A percentile compares a stretch with the other conserved stretches of the same genome.
Evolutionary conservation across 2,329 filamentous ascomycete genomes (phyloP).

Genomic region (Aspergillus flavus): DNA sequence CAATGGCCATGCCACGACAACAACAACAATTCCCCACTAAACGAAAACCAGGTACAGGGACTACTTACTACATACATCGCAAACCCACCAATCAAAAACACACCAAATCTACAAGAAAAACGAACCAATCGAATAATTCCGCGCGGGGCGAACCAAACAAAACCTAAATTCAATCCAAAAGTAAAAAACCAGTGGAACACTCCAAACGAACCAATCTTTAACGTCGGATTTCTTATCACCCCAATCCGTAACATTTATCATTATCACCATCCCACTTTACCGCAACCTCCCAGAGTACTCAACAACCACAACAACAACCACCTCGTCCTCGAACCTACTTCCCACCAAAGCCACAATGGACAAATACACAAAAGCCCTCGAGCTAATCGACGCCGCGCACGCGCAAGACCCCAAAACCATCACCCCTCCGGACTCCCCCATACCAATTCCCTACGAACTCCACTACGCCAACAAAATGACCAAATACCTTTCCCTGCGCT

Average conservation of each 20-base stretch:
- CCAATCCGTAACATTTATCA: no score
- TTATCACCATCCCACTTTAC: background rate
- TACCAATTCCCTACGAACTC: constrained; percentile 71
- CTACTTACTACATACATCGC: background rate
- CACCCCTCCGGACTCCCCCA: constrained; percentile 30
- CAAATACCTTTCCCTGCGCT: constrained; percentile 65
- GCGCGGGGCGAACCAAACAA: background rate
- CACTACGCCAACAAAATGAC: constrained; percentile 83
- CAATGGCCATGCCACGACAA: no score
- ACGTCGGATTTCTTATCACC: background rate
- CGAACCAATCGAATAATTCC: background rate
- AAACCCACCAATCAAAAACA: background rate
- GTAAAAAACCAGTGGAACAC: background rate
- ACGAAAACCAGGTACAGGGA: no score
- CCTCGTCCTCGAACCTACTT: background rate
- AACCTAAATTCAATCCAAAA: background rate
- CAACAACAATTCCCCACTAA: no score
- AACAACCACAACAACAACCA: background rate
- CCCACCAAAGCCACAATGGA: constrained; percentile 27
- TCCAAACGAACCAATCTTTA: background rate
- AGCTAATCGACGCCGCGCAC: constrained; percentile 74
- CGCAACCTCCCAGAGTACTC: background rate
- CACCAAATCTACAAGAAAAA: background rate
- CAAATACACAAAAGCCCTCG: constrained; percentile 54
- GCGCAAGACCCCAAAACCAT: constrained; percentile 64